Evolutionary conservation across 495 filamentous ascomycete genomes (phyloP), one percentile per base, ranked within the genome.

Genomic region (Penicillium simplicissimum): DNA sequence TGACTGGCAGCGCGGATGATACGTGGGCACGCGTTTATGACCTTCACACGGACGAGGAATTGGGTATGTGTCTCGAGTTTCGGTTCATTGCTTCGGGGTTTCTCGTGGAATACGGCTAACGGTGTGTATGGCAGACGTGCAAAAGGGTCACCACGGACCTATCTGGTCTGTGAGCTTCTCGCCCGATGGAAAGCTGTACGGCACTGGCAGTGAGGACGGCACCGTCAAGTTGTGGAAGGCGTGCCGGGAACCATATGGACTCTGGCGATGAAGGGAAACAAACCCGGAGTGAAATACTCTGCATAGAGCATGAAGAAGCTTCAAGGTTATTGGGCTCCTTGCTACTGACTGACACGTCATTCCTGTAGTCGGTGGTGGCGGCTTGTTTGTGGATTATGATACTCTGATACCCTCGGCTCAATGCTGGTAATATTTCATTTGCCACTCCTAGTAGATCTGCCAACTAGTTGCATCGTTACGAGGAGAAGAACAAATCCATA

Each of bases 61-160:
- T 92, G 21, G 87, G 87, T 89, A 78, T 76, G 19, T 52, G 31
- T 47, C 38, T 10, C 25, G 10, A 42, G 17, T 15, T 38, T 38
- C 37, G n/a, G n/a, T n/a, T n/a, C n/a, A n/a, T n/a, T n/a, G 13
- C 9, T 5, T 13, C 7, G 28, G 23, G 14, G 0, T 0, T 0
- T 38, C 9, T 25, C 34, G 59, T 48, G 13, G n/a, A 33, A 19
- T 0, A 21, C 11, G 11, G 17, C 69, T 78, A 69, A 81, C 58
- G 37, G 34, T 70, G 71, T 8, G 34, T 31, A 49, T n/a, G n/a
- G n/a, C 55, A 83, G 93, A 98, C 67, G 87, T 95, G 19, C 92
- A 96, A 81, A 98, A 97, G 74, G 96, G 95, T 21, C 96, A 98
- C 70, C 95, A 98, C 71, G 95, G 96, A 13, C 93, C 93, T 10